A percentile compares a stretch with the other conserved stretches of the same genome.
Conservation (phyloP, 257 asterid genomes). For the Plantago major region DNA sequence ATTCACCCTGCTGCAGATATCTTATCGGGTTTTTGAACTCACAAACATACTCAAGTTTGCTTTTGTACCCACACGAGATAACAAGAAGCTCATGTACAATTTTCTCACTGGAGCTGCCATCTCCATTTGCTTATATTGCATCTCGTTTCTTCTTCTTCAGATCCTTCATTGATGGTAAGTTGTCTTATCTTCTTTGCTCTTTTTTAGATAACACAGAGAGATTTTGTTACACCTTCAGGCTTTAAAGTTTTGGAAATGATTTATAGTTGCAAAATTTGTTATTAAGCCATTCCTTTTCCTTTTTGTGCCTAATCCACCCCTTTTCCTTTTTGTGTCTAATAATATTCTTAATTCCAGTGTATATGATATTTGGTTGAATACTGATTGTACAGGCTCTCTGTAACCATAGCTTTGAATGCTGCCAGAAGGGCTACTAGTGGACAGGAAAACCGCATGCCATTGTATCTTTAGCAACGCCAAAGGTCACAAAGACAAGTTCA, state of each 20-base stretch:
- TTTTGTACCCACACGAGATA: constrained; percentile 77
- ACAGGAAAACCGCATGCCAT: not conserved
- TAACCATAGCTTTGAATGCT: constrained; percentile 1
- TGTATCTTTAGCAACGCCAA: too few relatives aligned
- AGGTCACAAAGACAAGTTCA: too few relatives aligned
- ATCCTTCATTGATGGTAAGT: constrained; percentile 58
- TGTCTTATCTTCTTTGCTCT: not conserved
- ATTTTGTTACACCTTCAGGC: too few relatives aligned
- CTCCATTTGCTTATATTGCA: constrained; percentile 50
- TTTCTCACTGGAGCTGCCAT: constrained; percentile 55
- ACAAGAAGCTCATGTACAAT: constrained; percentile 57
- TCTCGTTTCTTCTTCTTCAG: constrained; percentile 67
- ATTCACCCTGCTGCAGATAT: constrained; percentile 46
- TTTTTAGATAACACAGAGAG: too few relatives aligned
- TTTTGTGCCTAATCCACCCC: too few relatives aligned
- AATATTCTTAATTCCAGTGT: too few relatives aligned
- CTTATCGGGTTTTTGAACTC: constrained; percentile 79
- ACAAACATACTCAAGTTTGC: constrained; percentile 78
- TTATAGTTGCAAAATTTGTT: too few relatives aligned
- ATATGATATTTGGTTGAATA: not conserved
- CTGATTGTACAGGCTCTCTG: constrained; percentile 14
- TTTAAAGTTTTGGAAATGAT: too few relatives aligned
- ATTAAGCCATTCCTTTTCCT: too few relatives aligned
- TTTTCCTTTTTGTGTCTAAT: too few relatives aligned
- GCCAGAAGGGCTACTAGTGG: constrained; percentile 12